Evolutionary conservation across 495 filamentous ascomycete species (phyloP).

Genomic region (Letharia columbiana): DNA sequence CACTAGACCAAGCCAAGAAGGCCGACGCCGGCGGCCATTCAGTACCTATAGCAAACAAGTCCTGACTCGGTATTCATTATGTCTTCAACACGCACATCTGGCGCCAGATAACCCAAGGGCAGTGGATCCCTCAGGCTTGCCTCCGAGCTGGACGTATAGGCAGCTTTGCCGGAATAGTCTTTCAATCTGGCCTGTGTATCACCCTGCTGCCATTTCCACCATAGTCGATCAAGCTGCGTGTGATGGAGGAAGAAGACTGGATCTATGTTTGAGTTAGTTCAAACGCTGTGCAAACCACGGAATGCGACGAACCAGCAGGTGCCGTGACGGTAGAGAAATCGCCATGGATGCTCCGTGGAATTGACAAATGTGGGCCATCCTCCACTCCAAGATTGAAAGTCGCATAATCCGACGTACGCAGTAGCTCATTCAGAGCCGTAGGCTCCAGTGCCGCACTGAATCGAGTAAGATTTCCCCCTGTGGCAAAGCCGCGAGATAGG

Average conservation of each 20-base stretch:
- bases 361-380: conserved; percentile 23
- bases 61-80: not conserved
- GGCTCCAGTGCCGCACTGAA: not conserved
- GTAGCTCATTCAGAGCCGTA: not conserved
- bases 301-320: not conserved
- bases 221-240: conserved; percentile 47
- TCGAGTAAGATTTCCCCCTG: not conserved
- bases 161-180: conserved; percentile 5
- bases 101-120: not conserved
- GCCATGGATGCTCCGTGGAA: conserved; percentile 24
- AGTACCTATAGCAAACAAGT: not conserved
- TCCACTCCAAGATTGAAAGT: conserved; percentile 24
- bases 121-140: not conserved
- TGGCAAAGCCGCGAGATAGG: conserved; percentile 20
- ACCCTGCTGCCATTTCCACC: conserved; percentile 50
- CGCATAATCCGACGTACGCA: conserved; percentile 15
- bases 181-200: conserved; percentile 20
- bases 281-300: conserved; percentile 6
- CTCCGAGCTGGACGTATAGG: not conserved
- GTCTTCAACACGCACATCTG: not conserved
- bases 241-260: conserved; percentile 53
- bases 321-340: conserved; percentile 19
- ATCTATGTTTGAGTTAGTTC: conserved; percentile 27
- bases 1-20: no score
- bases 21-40: no score